Evolutionary conservation across 1,284 basidiomycete genomes (phyloP), one percentile per base, ranked within the genome.

Genomic region (Ceratobasidium sp.): DNA sequence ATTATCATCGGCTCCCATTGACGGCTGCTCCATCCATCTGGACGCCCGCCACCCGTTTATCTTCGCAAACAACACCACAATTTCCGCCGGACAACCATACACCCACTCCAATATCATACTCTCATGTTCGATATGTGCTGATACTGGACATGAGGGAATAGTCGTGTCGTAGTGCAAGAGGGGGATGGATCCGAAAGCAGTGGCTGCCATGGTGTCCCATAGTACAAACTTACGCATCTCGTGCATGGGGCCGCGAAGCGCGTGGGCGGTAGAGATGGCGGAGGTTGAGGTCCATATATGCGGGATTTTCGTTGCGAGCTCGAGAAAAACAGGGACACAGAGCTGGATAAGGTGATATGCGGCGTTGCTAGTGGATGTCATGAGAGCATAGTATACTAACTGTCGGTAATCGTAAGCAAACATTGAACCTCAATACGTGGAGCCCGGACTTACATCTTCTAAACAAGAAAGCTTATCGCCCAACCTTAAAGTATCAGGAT

Each of bases 111-210:
- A 4, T 33, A 33, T 33, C 33, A 33, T 33, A 33, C 33, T 33
- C 33, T 33, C 33, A 33, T 33, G 33, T 33, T 33, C 33, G 4
- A 1, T 33, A 26, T n/a, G 50, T 33, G 6, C 10, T 10, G n/a
- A 10, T n/a, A n/a, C 26, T 9, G n/a, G 4, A 10, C n/a, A 28
- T 1, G 20, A 3, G 13, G 54, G 54, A n/a, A 4, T 33, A 54
- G 66, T 17, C 9, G 66, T 68, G 50, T 68, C 66, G 23, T 68
- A 68, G 23, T 68, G 46, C 9, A 68, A 9, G 7, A 68, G 6
- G 2, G 66, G 66, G 48, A 38, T 15, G 38, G 23, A 17, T 15
- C 66, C 66, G 38, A 68, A 68, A 6, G 66, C 66, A 2, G 52
- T 23, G 6, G 66, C 46, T 3, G 23, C 7, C 33, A 68, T 68